phyloP scores from a whole-genome alignment of 2,329 filamentous ascomycete species.

The Juglanconis sp. region DNA sequence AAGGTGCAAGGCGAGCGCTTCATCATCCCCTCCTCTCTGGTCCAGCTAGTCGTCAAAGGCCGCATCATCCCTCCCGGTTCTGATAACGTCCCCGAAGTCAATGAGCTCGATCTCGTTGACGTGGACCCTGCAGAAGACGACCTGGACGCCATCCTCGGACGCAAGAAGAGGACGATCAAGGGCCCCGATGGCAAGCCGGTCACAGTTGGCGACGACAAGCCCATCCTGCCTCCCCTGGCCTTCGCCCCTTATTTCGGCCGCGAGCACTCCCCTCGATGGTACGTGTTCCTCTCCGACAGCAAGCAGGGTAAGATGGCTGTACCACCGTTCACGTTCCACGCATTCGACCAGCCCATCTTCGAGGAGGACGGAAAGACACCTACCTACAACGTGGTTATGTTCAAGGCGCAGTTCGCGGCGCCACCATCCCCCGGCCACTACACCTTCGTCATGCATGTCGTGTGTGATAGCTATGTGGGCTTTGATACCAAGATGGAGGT shows the following conservation, averaged over 20 bases:
- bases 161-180: constrained; percentile 67
- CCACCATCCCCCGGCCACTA: constrained; percentile 90
- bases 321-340: constrained; percentile 90
- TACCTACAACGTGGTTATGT: constrained; percentile 90
- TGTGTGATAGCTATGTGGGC: constrained; percentile 93
- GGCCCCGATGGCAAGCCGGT: constrained; percentile 55
- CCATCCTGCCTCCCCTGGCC: constrained; percentile 77
- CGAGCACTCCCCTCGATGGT: constrained; percentile 87
- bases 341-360: constrained; percentile 87
- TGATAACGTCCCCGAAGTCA: constrained; percentile 68
- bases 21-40: constrained; percentile 87
- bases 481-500: constrained; percentile 92
- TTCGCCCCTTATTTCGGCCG: constrained; percentile 88
- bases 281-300: constrained; percentile 89
- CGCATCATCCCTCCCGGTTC: constrained; percentile 88
- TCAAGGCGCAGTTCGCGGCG: constrained; percentile 96
- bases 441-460: constrained; percentile 88
- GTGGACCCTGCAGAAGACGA: constrained; percentile 91
- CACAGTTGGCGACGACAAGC: constrained; percentile 53
- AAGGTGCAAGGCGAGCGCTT: constrained; percentile 94
- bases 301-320: constrained; percentile 96
- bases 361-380: constrained; percentile 71
- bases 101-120: constrained; percentile 81
- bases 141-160: constrained; percentile 77
- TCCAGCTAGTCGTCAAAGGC: constrained; percentile 92